phyloP scores from a whole-genome alignment of 2,329 filamentous ascomycete species.

The Lithohypha guttulata region DNA sequence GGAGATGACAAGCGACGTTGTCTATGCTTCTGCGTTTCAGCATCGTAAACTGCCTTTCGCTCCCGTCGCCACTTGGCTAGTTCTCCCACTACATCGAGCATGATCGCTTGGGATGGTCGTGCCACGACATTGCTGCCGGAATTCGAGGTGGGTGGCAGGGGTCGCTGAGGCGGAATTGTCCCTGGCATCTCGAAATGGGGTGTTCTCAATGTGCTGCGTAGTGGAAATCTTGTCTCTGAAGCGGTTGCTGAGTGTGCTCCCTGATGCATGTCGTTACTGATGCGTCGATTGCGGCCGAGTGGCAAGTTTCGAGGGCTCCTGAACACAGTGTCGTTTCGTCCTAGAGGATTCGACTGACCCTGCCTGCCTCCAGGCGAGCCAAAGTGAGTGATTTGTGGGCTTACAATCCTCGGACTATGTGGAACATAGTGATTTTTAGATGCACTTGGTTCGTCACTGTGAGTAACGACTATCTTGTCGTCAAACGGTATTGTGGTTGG shows the following conservation, averaged over 20 bases:
- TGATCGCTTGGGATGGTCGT: not conserved
- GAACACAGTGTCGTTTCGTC: slow-evolving; percentile 7
- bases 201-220: slow-evolving; percentile 8
- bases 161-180: slow-evolving; percentile 4
- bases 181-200: slow-evolving; percentile 11
- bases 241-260: not conserved
- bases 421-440: slow-evolving; percentile 13
- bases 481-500: slow-evolving; percentile 34
- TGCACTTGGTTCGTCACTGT: slow-evolving; percentile 23
- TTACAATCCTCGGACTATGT: slow-evolving; percentile 8
- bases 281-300: slow-evolving; percentile 18
- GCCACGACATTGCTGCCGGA: slow-evolving; percentile 10
- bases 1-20: not conserved
- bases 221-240: slow-evolving; percentile 3
- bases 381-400: slow-evolving; percentile 11
- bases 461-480: slow-evolving; percentile 33
- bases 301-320: slow-evolving; percentile 18
- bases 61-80: slow-evolving; percentile 44
- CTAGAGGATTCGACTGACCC: not conserved
- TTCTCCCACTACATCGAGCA: slow-evolving; percentile 41
- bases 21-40: slow-evolving; percentile 8
- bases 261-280: slow-evolving; percentile 16
- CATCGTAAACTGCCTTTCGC: slow-evolving; percentile 41
- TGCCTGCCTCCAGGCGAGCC: slow-evolving; percentile 10
- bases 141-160: slow-evolving; percentile 11